These are phyloP conservation scores for Cordyceps cicadae DNA, from an alignment of 2,329 filamentous ascomycete genomes.

Conservation along the genomic window DNA sequence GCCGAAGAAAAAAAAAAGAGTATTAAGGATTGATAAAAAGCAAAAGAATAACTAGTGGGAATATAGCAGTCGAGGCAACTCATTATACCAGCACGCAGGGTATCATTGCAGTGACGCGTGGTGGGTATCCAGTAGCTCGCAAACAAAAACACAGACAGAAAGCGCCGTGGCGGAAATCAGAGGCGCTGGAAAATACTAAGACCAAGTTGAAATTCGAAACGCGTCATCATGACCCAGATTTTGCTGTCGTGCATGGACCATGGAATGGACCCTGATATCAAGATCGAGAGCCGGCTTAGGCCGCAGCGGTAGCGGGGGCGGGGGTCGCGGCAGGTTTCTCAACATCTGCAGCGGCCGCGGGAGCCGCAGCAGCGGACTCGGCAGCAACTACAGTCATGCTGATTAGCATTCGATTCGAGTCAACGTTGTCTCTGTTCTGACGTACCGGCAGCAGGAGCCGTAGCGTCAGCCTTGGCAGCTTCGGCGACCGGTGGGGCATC, in stretches of 20 bases:
- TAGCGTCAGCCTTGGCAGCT: constrained; percentile 16
- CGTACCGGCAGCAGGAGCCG: constrained; percentile 12
- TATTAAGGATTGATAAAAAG: neutral
- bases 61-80: constrained; percentile 7
- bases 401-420: neutral
- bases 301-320: constrained; percentile 16
- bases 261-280: neutral
- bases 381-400: neutral
- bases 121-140: constrained; percentile 13
- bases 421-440: neutral
- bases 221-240: neutral
- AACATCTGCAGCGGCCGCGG: neutral
- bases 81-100: constrained; percentile 6
- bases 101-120: neutral
- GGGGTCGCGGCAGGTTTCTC: constrained; percentile 11
- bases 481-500: constrained; percentile 18
- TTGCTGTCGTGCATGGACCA: neutral
- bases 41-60: neutral
- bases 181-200: constrained; percentile 10
- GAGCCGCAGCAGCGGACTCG: constrained; percentile 6
- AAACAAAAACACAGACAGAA: constrained; percentile 2
- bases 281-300: constrained; percentile 4
- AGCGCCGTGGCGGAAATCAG: neutral
- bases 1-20: neutral
- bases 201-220: neutral